Evolutionary conservation across 371 early-diverging fungal species (phyloP).

Genomic region (Saksenaea vasiformis): DNA sequence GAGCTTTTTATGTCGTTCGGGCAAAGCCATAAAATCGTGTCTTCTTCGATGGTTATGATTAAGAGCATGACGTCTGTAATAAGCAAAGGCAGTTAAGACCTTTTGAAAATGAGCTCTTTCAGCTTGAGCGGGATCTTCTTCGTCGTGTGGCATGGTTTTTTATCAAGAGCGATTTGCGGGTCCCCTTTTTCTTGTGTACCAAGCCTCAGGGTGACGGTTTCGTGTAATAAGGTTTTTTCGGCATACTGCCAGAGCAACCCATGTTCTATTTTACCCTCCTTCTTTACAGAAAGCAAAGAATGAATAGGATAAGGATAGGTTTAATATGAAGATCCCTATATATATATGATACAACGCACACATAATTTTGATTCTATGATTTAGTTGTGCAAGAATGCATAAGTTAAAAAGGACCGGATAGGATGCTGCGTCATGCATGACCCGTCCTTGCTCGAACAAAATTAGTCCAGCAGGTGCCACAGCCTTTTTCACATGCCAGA

Average conservation of each 20-base stretch:
- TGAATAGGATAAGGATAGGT: too few species aligned
- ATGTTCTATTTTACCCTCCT: background rate
- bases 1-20: slow-evolving; percentile 67
- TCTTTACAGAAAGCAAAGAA: too few species aligned
- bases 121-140: slow-evolving; percentile 20
- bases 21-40: slow-evolving; percentile 63
- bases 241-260: background rate
- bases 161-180: background rate
- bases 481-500: slow-evolving; percentile 6
- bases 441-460: slow-evolving; percentile 3
- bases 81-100: slow-evolving; percentile 70
- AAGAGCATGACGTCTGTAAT: slow-evolving; percentile 70
- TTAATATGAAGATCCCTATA: too few species aligned
- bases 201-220: slow-evolving; percentile 7
- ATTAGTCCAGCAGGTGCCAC: slow-evolving; percentile 5
- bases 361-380: background rate
- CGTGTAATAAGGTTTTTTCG: background rate
- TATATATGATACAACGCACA: too few species aligned
- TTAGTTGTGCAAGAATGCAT: background rate
- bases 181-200: background rate
- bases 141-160: slow-evolving; percentile 1
- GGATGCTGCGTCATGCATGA: background rate
- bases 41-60: slow-evolving; percentile 72
- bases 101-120: slow-evolving; percentile 56
- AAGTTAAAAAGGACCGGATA: background rate